phyloP scores from a whole-genome alignment of 768 basidiomycete genomes.

The Gelatoporia subvermispora region DNA sequence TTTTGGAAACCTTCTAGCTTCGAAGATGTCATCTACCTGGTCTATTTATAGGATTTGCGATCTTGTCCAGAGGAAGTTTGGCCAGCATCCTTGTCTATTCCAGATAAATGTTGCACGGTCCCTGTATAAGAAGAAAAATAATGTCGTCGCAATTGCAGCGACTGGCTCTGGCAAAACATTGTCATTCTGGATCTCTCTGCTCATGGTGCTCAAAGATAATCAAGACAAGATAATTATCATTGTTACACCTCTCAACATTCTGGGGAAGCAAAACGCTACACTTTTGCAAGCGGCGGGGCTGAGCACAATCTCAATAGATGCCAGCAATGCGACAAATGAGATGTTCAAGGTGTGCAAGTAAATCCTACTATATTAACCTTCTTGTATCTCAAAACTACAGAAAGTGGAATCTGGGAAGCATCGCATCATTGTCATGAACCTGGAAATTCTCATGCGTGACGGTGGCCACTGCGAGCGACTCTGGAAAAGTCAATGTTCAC shows the following conservation, averaged over 20 bases:
- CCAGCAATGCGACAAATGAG: conserved; percentile 5
- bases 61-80: too few species aligned
- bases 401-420: conserved; percentile 22
- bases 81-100: too few species aligned
- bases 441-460: conserved; percentile 21
- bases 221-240: conserved; percentile 24
- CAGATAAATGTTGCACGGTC: too few species aligned
- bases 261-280: conserved; percentile 24
- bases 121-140: too few species aligned
- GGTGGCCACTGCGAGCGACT: conserved; percentile 17
- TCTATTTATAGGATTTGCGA: too few species aligned
- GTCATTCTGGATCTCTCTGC: too few species aligned
- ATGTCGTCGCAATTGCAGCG: too few species aligned
- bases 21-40: too few species aligned
- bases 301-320: conserved; percentile 12
- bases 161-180: too few species aligned
- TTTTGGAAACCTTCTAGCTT: too few species aligned
- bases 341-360: conserved; percentile 15
- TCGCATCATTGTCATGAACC: conserved; percentile 22
- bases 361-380: neutral
- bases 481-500: conserved; percentile 18
- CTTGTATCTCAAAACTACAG: conserved; percentile 10
- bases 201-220: too few species aligned
- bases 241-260: conserved; percentile 27
- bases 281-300: conserved; percentile 14